Evolutionary conservation across 1,139 yeast species (phyloP).

Genomic region (Hemisphaericaspora xylofermentans): DNA sequence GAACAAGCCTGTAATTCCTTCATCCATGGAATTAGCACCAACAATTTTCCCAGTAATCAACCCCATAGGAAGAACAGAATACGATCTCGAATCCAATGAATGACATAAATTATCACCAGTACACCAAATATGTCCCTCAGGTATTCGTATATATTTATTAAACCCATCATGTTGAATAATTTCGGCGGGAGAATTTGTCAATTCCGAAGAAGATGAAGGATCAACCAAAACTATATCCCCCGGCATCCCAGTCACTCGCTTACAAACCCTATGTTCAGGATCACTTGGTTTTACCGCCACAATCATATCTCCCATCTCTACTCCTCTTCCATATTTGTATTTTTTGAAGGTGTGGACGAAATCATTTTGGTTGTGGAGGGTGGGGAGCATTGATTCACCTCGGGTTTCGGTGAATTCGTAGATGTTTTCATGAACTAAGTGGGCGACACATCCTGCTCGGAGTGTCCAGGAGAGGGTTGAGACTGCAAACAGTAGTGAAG

Average conservation of each 20-base stretch:
- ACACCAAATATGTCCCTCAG: slow-evolving; percentile 94
- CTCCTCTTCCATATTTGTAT: slow-evolving; percentile 55
- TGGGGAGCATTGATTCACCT: slow-evolving; percentile 96
- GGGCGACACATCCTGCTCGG: slow-evolving; percentile 68
- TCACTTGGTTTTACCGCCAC: slow-evolving; percentile 91
- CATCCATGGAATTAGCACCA: slow-evolving; percentile 55
- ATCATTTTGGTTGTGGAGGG: slow-evolving; percentile 71
- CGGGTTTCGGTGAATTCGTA: slow-evolving; percentile 80
- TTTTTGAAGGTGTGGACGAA: slow-evolving; percentile 76
- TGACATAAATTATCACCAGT: slow-evolving; percentile 91
- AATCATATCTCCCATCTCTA: slow-evolving; percentile 81
- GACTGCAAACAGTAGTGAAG: slow-evolving; percentile 28
- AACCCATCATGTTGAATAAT: slow-evolving; percentile 42
- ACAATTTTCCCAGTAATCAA: slow-evolving; percentile 83
- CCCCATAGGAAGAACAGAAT: slow-evolving; percentile 86
- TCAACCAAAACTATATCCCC: slow-evolving; percentile 83
- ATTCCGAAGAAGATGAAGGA: slow-evolving; percentile 63
- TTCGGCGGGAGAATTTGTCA: slow-evolving; percentile 41
- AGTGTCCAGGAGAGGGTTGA: slow-evolving; percentile 47
- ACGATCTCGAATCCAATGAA: slow-evolving; percentile 87
- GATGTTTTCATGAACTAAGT: slow-evolving; percentile 61
- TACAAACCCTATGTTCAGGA: slow-evolving; percentile 83
- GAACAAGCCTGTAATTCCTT: slow-evolving; percentile 43
- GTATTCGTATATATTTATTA: slow-evolving; percentile 64
- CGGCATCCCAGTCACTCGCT: slow-evolving; percentile 93